These are phyloP conservation scores for Rhizoclosmatium sp. DNA, from an alignment of 192 early-diverging fungal genomes.

Conservation along the genomic window DNA sequence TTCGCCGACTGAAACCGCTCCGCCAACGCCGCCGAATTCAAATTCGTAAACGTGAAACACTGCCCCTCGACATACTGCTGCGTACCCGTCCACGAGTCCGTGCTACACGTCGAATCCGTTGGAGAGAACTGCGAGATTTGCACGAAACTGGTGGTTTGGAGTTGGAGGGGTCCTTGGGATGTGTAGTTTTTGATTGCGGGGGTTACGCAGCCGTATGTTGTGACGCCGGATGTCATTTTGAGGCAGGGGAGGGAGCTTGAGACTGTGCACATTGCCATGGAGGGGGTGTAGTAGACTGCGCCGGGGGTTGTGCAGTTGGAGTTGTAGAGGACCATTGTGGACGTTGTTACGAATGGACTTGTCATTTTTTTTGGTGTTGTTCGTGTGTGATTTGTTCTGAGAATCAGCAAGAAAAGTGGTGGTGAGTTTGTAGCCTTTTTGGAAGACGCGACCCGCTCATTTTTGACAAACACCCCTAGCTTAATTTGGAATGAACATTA, in stretches of 20 bases:
- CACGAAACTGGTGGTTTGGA: background rate
- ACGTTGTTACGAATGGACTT: background rate
- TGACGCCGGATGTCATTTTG: background rate
- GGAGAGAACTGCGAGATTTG: background rate
- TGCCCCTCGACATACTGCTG: background rate
- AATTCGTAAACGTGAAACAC: constrained; percentile 6
- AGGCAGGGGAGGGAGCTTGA: background rate
- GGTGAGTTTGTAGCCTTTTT: no score
- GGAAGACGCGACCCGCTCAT: no score
- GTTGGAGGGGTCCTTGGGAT: background rate
- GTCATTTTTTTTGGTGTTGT: background rate
- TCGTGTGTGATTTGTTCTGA: background rate
- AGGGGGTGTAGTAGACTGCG: background rate
- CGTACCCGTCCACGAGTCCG: background rate
- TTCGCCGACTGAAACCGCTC: background rate
- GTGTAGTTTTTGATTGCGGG: background rate
- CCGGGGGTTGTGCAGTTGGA: background rate
- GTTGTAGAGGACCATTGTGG: background rate
- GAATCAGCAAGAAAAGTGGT: no score
- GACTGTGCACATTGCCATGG: background rate
- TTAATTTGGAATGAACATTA: no score
- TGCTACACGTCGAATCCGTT: background rate
- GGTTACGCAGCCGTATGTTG: background rate
- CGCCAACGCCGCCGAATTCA: background rate
- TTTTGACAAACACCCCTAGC: no score